Evolutionary conservation across 1,284 basidiomycete genomes (phyloP), one percentile per base, ranked within the genome.

Genomic region (Mycosarcoma mackinlayi): DNA sequence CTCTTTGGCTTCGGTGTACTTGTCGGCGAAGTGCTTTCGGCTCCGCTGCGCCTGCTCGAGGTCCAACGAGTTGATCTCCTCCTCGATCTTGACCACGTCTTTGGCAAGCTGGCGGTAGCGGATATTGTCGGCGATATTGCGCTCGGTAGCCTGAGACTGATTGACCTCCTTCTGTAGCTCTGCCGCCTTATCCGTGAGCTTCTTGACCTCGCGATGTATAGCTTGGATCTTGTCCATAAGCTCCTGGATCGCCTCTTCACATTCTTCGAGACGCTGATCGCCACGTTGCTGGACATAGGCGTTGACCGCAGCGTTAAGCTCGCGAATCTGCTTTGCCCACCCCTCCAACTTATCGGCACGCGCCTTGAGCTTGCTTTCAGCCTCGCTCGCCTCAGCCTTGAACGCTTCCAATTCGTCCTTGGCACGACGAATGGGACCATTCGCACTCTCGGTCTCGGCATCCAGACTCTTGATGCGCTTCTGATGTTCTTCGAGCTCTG

Each of bases 51-150:
- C 73, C 33, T 70, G 75, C 25, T 73, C 71, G 23, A 78, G 57
- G 47, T 81, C 61, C 35, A 81, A 49, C 28, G 57, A 44, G 34
- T 89, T 88, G 54, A 97, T 90, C 83, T 94, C 88, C 14, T 85
- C 85, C 75, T 92, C 88, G 10, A 91, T 88, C 0, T 85, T 85
- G 24, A 85, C 85, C 19, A 96, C 90, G 45, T 92, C 88, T 54
- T 86, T 86, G 58, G 86, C 85, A 41, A 93, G 86, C 76, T 88
- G 87, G 48, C 93, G 87, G 64, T 92, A 88, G 9, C 91, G 89
- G 40, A 94, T 85, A 80, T 98, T 99, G 81, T 93, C 91, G 62
- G 90, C 88, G 68, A 97, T 86, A 81, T 92, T 94, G 40, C 84
- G 78, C 58, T 84, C 77, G 24, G 80, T 73, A 16, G 82, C 80